phyloP scores from a whole-genome alignment of 75 land plant species.

The Adiantum capillusveneris region DNA sequence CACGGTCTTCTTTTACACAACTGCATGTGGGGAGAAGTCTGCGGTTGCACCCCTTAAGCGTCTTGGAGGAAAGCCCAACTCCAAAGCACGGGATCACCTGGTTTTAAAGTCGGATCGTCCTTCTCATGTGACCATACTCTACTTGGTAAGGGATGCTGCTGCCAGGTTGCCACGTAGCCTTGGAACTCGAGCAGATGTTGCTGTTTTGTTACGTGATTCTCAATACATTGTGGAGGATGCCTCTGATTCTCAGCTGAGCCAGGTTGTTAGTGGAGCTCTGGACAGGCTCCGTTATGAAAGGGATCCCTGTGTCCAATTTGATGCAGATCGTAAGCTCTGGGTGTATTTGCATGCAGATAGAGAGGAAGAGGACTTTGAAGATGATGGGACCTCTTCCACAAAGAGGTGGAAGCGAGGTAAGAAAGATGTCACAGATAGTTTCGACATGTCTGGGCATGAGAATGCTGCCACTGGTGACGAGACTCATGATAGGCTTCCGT shows the following conservation, averaged over 20 bases:
- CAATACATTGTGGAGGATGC: slow-evolving; percentile 20
- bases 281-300: slow-evolving; percentile 25
- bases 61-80: slow-evolving; percentile 14
- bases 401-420: slow-evolving; percentile 29
- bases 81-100: slow-evolving; percentile 17
- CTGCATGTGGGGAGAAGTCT: slow-evolving; percentile 11
- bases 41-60: slow-evolving; percentile 16
- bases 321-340: slow-evolving; percentile 36
- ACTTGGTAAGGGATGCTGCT: slow-evolving; percentile 18
- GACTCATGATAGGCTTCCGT: slow-evolving; percentile 8
- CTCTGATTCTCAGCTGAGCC: slow-evolving; percentile 14
- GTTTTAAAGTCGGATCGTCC: slow-evolving; percentile 19
- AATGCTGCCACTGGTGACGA: slow-evolving; percentile 10
- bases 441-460: not conserved
- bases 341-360: slow-evolving; percentile 31
- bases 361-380: slow-evolving; percentile 35
- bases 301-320: slow-evolving; percentile 34
- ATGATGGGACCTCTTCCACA: slow-evolving; percentile 39
- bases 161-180: slow-evolving; percentile 18
- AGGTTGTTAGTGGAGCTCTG: slow-evolving; percentile 18
- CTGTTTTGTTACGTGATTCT: slow-evolving; percentile 15
- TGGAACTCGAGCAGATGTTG: slow-evolving; percentile 21
- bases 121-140: slow-evolving; percentile 16
- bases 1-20: slow-evolving; percentile 13
- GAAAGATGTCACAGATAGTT: slow-evolving; percentile 20